A percentile compares a stretch with the other conserved stretches of the same genome.
These are phyloP conservation scores for Prorocentrum cordatum DNA, from an alignment of 169 alveolate genomes.

Conservation along the genomic window DNA sequence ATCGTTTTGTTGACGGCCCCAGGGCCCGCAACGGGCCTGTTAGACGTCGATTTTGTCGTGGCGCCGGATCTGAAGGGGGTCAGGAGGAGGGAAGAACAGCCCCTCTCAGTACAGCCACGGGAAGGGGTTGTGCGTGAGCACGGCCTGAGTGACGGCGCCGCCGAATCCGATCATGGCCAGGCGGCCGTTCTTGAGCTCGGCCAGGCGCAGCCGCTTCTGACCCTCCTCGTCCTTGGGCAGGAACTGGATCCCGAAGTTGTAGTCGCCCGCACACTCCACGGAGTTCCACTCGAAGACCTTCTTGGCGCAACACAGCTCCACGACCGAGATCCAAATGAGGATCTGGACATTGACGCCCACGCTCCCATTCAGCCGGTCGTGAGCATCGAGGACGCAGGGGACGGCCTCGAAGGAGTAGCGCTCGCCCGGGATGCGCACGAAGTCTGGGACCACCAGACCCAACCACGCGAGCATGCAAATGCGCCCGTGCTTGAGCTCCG, in stretches of 20 bases:
- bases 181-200: constrained; percentile 69
- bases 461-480: constrained; percentile 39
- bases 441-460: constrained; percentile 42
- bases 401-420: too few relatives aligned
- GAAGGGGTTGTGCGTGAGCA: constrained; percentile 35
- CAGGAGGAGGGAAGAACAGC: too few relatives aligned
- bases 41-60: too few relatives aligned
- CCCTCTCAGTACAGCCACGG: constrained; percentile 62
- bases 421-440: constrained; percentile 63
- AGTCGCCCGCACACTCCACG: too few relatives aligned
- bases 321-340: constrained; percentile 25
- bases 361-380: too few relatives aligned
- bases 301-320: constrained; percentile 65
- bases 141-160: constrained; percentile 64
- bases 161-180: constrained; percentile 53
- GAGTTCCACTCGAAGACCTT: constrained; percentile 66
- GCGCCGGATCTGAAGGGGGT: too few relatives aligned
- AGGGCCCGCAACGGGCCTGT: too few relatives aligned
- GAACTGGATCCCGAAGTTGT: too few relatives aligned
- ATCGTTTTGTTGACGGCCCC: too few relatives aligned
- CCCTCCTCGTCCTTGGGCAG: constrained; percentile 63
- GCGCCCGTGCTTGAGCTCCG: constrained; percentile 50
- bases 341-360: constrained; percentile 35
- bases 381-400: too few relatives aligned
- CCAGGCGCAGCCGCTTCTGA: constrained; percentile 61